Conservation (phyloP, 2,329 filamentous ascomycete genomes). For the Lojkania enalia region DNA sequence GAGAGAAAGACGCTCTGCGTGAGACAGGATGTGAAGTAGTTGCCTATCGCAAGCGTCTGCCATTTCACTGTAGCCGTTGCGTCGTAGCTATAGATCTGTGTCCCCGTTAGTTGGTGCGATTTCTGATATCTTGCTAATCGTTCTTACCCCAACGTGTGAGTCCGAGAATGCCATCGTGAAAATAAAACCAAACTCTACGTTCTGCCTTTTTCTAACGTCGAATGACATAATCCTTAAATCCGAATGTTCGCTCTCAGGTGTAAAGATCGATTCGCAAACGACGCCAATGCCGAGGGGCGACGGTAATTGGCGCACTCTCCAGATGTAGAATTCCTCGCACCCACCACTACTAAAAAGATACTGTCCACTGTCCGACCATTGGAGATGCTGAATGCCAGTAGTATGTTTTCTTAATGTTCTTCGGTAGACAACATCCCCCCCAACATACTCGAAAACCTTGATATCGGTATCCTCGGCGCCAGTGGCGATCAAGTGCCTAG, state of each 20-base stretch:
- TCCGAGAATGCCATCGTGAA: conserved; percentile 82
- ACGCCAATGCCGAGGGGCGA: conserved; percentile 53
- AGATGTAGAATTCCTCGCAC: conserved; percentile 86
- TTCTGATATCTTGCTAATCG: not conserved
- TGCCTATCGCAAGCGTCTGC: conserved; percentile 40
- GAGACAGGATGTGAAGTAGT: conserved; percentile 64
- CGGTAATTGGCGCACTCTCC: conserved; percentile 62
- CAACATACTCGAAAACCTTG: conserved; percentile 65
- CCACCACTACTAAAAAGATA: conserved; percentile 86
- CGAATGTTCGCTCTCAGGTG: conserved; percentile 53
- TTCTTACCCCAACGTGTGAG: conserved; percentile 67
- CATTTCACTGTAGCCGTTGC: conserved; percentile 34
- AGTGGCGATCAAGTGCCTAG: conserved; percentile 60
- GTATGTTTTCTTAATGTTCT: conserved; percentile 75
- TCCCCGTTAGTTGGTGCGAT: conserved; percentile 13
- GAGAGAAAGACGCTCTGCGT: conserved; percentile 61
- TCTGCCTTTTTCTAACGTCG: conserved; percentile 53
- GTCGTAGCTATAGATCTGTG: conserved; percentile 52
- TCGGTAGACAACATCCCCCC: conserved; percentile 52
- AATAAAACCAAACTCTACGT: conserved; percentile 48
- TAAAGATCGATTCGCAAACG: conserved; percentile 56
- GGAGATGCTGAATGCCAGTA: conserved; percentile 79
- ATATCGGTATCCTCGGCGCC: conserved; percentile 75
- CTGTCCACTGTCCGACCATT: conserved; percentile 68
- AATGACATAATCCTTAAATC: conserved; percentile 85